Evolutionary conservation across 768 basidiomycete species (phyloP), one percentile per base, ranked within the genome.

Genomic region (Mycena vulgaris): DNA sequence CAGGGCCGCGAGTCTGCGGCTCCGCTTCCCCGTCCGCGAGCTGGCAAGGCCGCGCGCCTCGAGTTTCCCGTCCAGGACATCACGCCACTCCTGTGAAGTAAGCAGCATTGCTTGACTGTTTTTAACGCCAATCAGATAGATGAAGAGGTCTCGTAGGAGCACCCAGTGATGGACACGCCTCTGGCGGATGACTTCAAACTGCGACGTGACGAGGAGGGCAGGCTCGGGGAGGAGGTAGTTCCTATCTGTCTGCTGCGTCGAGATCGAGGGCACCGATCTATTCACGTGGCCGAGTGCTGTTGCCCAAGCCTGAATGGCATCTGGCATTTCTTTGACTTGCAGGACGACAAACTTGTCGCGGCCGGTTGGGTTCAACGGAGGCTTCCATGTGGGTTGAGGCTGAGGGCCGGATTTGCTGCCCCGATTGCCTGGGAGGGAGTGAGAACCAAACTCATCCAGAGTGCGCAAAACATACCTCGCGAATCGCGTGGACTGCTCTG

Each of bases 181-280:
- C 31, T 42, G 48, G 3, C 61, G 61, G 0, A n/a, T 31, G 5
- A 4, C 23, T 4, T 21, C 21, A 17, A 16, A 5, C 48, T 33
- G 25, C 1, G 48, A 3, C n/a, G 61, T 23, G 7, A 30, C 61
- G 2, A 63, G 37, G 3, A 63, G 35, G 5, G 61, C 61, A 4
- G 61, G 61, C 35, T 63, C 61, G 2, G 61, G 61, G 7, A 63
- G 31, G 13, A 52, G 8, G 28, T 51, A 63, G 27, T 28, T 7
- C 31, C 4, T 49, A 47, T 62, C 47, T 4, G n/a, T 27, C 1
- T 21, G 21, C 1, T 27, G 13, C 2, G 6, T 5, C 3, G 9
- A 10, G 6, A 14, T 10, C 5, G 48, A 5, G 35, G 48, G 10
- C 2, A 13, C 6, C 25, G n/a, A 37, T 3, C 1, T 23, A 25